A percentile compares a stretch with the other conserved stretches of the same genome.
phyloP scores from a whole-genome alignment of 257 asterid species.

The Capsicum baccatum region DNA sequence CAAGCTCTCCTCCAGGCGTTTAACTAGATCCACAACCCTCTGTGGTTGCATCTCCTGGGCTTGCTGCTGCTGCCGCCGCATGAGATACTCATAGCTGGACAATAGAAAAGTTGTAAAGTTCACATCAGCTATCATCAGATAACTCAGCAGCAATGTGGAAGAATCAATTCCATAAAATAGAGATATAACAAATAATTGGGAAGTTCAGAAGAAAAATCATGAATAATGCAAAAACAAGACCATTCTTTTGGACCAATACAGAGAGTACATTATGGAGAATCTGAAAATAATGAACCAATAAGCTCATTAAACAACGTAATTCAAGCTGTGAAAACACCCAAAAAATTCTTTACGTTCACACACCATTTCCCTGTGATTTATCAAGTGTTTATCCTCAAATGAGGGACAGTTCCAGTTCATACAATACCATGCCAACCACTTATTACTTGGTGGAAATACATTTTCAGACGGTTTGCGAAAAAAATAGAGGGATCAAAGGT shows the following conservation, averaged over 20 bases:
- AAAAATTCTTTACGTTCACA: slow-evolving; percentile 8
- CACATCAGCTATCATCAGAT: slow-evolving; percentile 25
- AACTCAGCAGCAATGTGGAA: not conserved
- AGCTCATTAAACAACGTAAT: not conserved
- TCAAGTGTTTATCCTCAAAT: slow-evolving; percentile 6
- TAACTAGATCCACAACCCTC: slow-evolving; percentile 70
- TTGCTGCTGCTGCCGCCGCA: slow-evolving; percentile 71
- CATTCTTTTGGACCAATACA: slow-evolving; percentile 22
- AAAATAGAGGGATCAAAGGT: slow-evolving; percentile 18
- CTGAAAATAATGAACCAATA: not conserved
- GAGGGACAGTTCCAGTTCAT: not conserved
- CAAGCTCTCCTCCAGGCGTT: slow-evolving; percentile 81
- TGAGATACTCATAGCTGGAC: slow-evolving; percentile 67
- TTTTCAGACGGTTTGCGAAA: slow-evolving; percentile 14
- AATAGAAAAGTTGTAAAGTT: slow-evolving; percentile 36
- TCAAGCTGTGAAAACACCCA: not conserved
- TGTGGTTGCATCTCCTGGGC: slow-evolving; percentile 58
- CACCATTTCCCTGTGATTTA: slow-evolving; percentile 1
- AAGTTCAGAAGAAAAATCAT: slow-evolving; percentile 9
- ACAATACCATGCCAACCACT: not conserved
- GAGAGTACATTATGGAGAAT: not conserved
- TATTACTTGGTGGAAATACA: not conserved
- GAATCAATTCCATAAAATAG: slow-evolving; percentile 18
- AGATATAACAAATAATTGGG: slow-evolving; percentile 21
- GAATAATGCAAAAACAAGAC: slow-evolving; percentile 24